Percentiles rank a stretch among this genome's conserved stretches.
phyloP scores from a whole-genome alignment of 1,284 basidiomycete genomes.

The Sphaerobolus stellatus region DNA sequence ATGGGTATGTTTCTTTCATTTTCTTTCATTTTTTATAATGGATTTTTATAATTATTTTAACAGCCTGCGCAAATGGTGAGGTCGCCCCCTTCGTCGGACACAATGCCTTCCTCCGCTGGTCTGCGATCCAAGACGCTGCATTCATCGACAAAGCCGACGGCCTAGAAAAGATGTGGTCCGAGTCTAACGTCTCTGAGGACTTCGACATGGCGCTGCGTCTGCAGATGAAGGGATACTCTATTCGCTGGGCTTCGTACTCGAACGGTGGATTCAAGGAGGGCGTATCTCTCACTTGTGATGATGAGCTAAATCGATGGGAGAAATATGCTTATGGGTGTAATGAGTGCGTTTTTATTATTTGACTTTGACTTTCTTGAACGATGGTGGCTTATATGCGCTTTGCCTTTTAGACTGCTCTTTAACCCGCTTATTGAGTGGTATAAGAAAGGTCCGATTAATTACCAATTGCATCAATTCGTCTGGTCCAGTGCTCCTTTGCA shows the following conservation, averaged over 20 bases:
- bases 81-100: constrained; percentile 86
- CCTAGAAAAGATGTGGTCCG: constrained; percentile 77
- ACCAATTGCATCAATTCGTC: constrained; percentile 74
- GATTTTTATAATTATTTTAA: neutral
- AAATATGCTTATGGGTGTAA: constrained; percentile 75
- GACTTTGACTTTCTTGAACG: constrained; percentile 6
- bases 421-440: constrained; percentile 74
- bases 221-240: constrained; percentile 64
- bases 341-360: constrained; percentile 34
- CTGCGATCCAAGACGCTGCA: constrained; percentile 76
- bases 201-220: constrained; percentile 73
- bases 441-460: constrained; percentile 71
- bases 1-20: constrained; percentile 37
- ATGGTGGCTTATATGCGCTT: constrained; percentile 19
- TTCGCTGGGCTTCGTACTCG: constrained; percentile 84
- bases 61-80: constrained; percentile 70
- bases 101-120: constrained; percentile 86
- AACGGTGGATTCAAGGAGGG: constrained; percentile 84
- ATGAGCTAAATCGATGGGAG: constrained; percentile 83
- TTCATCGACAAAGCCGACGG: constrained; percentile 68
- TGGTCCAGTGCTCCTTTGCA: constrained; percentile 74
- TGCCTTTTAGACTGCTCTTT: constrained; percentile 63
- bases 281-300: constrained; percentile 79
- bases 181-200: constrained; percentile 82
- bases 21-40: neutral